Evolutionary conservation across 2,329 filamentous ascomycete species (phyloP).

Genomic region (Penicillium occitanis): DNA sequence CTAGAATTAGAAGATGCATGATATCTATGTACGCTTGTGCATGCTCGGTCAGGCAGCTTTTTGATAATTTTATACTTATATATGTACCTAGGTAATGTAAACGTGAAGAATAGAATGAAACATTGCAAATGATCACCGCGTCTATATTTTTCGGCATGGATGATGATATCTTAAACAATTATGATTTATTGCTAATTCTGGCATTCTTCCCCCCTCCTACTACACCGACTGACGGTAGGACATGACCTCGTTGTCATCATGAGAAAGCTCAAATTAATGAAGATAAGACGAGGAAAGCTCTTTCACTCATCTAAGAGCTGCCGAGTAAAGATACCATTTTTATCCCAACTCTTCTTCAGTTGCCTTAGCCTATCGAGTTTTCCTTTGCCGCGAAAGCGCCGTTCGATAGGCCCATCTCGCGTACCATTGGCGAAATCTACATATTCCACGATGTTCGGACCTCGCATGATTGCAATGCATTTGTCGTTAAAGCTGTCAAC

Average conservation of each 20-base stretch:
- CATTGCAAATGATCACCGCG: not conserved
- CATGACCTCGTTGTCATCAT: not conserved
- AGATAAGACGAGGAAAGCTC: not conserved
- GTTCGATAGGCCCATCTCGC: conserved; percentile 16
- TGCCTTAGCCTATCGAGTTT: not conserved
- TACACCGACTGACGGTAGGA: not conserved
- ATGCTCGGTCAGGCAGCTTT: too few relatives aligned
- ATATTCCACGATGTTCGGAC: conserved; percentile 16
- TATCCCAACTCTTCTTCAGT: conserved; percentile 1
- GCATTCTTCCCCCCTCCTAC: not conserved
- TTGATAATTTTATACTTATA: not conserved
- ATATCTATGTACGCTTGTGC: too few relatives aligned
- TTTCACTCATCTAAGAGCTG: conserved; percentile 2
- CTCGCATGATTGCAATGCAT: conserved; percentile 16
- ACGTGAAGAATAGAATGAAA: not conserved
- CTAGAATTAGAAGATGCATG: too few relatives aligned
- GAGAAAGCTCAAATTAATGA: not conserved
- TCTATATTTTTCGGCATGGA: not conserved
- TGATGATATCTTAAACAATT: too few relatives aligned
- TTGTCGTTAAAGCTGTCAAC: not conserved
- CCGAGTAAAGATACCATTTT: not conserved
- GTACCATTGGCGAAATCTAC: conserved; percentile 20
- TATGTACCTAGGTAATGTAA: too few relatives aligned
- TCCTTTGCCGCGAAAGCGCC: conserved; percentile 11
- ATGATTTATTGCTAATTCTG: not conserved